phyloP scores from a whole-genome alignment of 2,329 filamentous ascomycete species.

The Penicillium crustosum region DNA sequence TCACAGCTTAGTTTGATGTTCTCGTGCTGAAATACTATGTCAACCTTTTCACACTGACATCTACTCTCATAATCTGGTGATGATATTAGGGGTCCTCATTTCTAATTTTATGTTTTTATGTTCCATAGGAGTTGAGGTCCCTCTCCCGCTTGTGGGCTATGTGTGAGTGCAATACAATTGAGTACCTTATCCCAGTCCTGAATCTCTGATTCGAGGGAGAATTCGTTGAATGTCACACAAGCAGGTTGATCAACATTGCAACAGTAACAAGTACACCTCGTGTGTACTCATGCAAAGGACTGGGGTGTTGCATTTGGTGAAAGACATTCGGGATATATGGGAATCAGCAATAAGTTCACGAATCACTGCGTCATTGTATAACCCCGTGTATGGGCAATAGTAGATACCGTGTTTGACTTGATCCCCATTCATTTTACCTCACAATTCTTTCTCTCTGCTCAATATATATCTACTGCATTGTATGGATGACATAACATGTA shows the following conservation, averaged over 20 bases:
- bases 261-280: constrained; percentile 18
- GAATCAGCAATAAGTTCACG: background rate
- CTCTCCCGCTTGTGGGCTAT: background rate
- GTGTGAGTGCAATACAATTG: background rate
- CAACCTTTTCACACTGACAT: background rate
- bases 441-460: background rate
- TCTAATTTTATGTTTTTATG: too few relatives aligned
- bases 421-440: background rate
- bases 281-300: background rate
- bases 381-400: constrained; percentile 3
- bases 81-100: background rate
- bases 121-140: too few relatives aligned
- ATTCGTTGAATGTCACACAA: constrained; percentile 17
- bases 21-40: background rate
- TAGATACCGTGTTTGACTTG: background rate
- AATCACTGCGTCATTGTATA: constrained; percentile 6
- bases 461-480: too few relatives aligned
- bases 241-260: constrained; percentile 20
- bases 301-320: constrained; percentile 1
- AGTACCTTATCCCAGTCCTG: background rate
- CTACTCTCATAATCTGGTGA: background rate
- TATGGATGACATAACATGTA: too few relatives aligned
- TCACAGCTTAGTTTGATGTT: background rate
- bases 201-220: constrained; percentile 9
- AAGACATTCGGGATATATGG: background rate